Evolutionary conservation across 306 rosid genomes (phyloP), one percentile per base, ranked within the genome.

Genomic region (Hippophae rhamnoides): DNA sequence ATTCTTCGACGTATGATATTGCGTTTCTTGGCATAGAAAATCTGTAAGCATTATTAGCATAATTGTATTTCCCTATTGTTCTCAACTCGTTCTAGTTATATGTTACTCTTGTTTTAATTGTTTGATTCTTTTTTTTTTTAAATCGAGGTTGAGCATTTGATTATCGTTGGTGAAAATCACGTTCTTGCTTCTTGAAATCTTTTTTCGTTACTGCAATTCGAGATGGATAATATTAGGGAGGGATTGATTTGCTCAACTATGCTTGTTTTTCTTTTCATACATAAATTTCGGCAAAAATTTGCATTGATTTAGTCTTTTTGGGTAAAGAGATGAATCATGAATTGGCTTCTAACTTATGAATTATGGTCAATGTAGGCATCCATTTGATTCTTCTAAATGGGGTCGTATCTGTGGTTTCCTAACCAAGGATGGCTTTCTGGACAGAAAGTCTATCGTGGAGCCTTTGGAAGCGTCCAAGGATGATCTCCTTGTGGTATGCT

Each of bases 311-410:
- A 12, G 53, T 49, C 23, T 6, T 49, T 13, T 12, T 14, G 13
- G 6, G 13, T 13, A 47, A 12, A 13, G 13, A 48, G 13, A 48
- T 4, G 48, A 1, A 7, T 8, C 48, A 45, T 5, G 48, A 45
- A 12, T 12, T 45, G 2, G 13, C 50, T 14, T 49, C 14, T 49
- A 48, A 13, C 52, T 5, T 6, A 13, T 26, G 43, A 12, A 56
- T 64, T 25, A 68, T 7, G 14, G 6, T 23, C 46, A n/a, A 58
- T 78, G 41, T 25, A 90, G 98, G 89, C 98, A 90, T 69, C 98
- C 96, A 3, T 90, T 90, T 81, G 98, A 90, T 81, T 87, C 96
- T 26, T 67, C 72, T 23, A 87, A 90, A 66, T 90, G 98, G 98
- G 95, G 94, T 59, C 87, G 87, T 3, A 56, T 87, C 42, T 86